Base-by-base conservation (phyloP, 495 filamentous ascomycete genomes). In the Lasiosphaeria hispida region DNA sequence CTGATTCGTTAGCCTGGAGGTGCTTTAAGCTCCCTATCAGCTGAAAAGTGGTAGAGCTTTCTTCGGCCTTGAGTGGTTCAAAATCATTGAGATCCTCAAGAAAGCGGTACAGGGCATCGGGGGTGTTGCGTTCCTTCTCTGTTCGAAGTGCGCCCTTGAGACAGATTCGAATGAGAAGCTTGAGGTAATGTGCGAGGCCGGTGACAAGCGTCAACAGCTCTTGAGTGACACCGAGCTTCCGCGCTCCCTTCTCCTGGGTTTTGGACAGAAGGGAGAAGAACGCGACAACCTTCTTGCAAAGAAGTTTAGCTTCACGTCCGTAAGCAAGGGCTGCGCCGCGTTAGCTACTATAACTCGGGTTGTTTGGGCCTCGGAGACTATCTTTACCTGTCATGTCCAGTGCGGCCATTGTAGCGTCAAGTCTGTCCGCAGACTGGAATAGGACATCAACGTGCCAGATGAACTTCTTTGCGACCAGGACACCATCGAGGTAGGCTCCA, bases 251-350 rank as follows among this genome's bases (percentile, higher is more conserved):
- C 62, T 96, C 91, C 71, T 97, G 92, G 1, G 91, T 93, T 65
- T 96, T 96, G 2, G 93, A 92, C 4, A 99, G 78, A 34, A 99
- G 75, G 10, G 89, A 87, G 71, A 99, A 99, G 77, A 99, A 99
- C 14, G 94, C 89, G 23, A 99, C 94, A 52, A 99, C 96, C 73
- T 99, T 99, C 72, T 99, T 99, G 79, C 95, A 99, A 10, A 99
- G 85, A 34, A 99, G 80, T 73, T 97, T 99, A 17, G 95, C 88
- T 76, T 99, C 95, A 55, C 95, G 86, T 15, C 89, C 88, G 69
- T 97, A 97, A 23, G 91, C 87, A 40, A 97, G 78, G 57, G 89
- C 93, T 92, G 66, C 30, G 53, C 38, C 5, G 30, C 3, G 23
- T 64, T 56, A 69, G 59, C 43, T 38, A 56, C 33, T 50, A 57